A percentile compares a stretch with the other conserved stretches of the same genome.
phyloP scores from a whole-genome alignment of 2,329 filamentous ascomycete genomes.

The Xylaria arbuscula region DNA sequence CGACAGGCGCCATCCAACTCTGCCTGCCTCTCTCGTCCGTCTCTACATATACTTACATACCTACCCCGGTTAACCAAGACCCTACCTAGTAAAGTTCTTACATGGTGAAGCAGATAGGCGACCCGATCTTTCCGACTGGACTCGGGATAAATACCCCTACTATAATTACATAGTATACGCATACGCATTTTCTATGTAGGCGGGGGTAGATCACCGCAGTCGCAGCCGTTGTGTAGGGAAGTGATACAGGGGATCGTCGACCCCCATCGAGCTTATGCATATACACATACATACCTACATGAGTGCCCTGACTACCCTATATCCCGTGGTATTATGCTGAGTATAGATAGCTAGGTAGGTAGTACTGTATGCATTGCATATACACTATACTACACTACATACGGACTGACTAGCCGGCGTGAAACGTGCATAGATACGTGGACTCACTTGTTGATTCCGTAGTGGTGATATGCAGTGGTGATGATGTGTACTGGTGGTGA shows the following conservation, averaged over 20 bases:
- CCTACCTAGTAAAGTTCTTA: background rate
- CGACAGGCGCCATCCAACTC: conserved; percentile 10
- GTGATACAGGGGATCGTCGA: background rate
- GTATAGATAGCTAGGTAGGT: no score
- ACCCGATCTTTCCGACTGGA: conserved; percentile 14
- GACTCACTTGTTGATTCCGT: background rate
- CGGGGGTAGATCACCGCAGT: background rate
- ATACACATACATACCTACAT: background rate
- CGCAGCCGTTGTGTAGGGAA: conserved; percentile 1
- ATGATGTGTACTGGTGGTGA: background rate
- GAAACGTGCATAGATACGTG: background rate
- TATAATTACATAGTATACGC: background rate
- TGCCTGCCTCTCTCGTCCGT: no score
- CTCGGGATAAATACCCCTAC: background rate
- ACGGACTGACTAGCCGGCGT: background rate
- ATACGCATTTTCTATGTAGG: background rate
- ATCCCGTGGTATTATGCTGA: background rate
- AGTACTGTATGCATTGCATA: background rate
- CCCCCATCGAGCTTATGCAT: conserved; percentile 5
- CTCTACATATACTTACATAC: no score
- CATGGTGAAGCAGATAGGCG: conserved; percentile 11
- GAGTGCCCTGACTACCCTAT: background rate
- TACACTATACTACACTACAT: background rate
- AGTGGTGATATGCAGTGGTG: background rate
- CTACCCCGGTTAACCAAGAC: background rate